A percentile compares a stretch with the other conserved stretches of the same genome.
These are phyloP conservation scores for Hyaloperonospora arabidopsidis DNA, from an alignment of 352 stramenopile genomes.

Conservation along the genomic window DNA sequence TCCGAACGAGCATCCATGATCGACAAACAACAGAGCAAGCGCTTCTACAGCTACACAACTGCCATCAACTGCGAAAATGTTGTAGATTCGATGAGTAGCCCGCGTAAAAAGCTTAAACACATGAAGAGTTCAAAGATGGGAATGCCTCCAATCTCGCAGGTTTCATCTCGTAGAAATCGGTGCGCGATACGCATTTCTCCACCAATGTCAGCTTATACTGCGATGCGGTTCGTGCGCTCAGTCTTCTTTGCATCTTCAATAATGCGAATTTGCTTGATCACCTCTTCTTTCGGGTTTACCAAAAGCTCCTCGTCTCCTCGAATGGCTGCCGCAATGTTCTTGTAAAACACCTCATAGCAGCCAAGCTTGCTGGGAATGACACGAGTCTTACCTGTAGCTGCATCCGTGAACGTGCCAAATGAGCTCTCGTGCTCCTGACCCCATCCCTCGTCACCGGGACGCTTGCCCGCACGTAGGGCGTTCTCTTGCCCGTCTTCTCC, in stretches of 20 bases:
- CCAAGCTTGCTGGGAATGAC: conserved; percentile 38
- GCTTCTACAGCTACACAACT: no score
- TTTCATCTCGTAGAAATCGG: no score
- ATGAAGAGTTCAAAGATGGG: no score
- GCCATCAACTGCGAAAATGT: no score
- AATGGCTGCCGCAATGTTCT: conserved; percentile 61
- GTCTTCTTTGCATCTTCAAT: conserved; percentile 61
- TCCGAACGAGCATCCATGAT: no score
- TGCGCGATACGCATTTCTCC: no score
- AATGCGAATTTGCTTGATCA: conserved; percentile 65
- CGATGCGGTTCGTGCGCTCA: conserved; percentile 35
- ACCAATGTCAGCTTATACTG: conserved; percentile 10
- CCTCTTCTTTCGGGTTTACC: conserved; percentile 36
- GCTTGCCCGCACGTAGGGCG: conserved; percentile 43
- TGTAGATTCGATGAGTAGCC: no score
- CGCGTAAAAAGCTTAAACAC: no score
- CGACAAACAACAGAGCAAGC: no score
- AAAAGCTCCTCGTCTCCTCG: conserved; percentile 34
- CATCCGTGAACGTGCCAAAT: conserved; percentile 38
- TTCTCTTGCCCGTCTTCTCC: conserved; percentile 61
- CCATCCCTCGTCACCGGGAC: conserved; percentile 42
- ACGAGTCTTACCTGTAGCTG: conserved; percentile 12
- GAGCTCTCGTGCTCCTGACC: conserved; percentile 41
- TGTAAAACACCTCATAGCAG: conserved; percentile 63
- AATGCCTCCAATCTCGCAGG: no score